Evolutionary conservation across 208 protist species (phyloP).

Genomic region (Leishmania martiniquensis): DNA sequence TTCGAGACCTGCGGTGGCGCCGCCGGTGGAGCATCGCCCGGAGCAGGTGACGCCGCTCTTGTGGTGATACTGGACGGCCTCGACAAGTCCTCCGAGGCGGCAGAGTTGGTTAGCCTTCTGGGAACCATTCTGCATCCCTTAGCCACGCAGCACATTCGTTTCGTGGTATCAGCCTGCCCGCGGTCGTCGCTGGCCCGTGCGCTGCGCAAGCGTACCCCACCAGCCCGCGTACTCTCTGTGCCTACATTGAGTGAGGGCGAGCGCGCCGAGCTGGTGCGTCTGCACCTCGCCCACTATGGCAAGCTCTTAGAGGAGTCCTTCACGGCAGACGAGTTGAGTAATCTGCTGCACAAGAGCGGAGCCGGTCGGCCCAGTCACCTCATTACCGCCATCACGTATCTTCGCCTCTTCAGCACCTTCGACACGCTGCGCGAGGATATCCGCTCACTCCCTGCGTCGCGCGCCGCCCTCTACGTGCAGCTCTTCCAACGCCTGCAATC

Average conservation of each 20-base stretch:
- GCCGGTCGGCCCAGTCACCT: slow-evolving; percentile 71
- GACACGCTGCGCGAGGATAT: slow-evolving; percentile 81
- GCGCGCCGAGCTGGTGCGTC: slow-evolving; percentile 70
- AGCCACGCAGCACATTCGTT: slow-evolving; percentile 53
- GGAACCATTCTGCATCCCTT: slow-evolving; percentile 45
- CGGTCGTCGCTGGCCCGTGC: slow-evolving; percentile 38
- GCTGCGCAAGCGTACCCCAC: slow-evolving; percentile 51
- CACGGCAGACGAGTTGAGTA: slow-evolving; percentile 64
- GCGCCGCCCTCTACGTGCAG: slow-evolving; percentile 50
- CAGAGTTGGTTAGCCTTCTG: slow-evolving; percentile 55
- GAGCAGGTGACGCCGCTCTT: slow-evolving; percentile 12
- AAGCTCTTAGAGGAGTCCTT: slow-evolving; percentile 83
- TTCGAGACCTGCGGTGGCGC: slow-evolving; percentile 6
- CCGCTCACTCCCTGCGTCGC: slow-evolving; percentile 55
- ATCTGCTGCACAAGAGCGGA: slow-evolving; percentile 74
- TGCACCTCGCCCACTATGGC: slow-evolving; percentile 73
- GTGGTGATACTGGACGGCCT: slow-evolving; percentile 73
- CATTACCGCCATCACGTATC: slow-evolving; percentile 66
- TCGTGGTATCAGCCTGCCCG: slow-evolving; percentile 50
- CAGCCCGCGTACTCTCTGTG: slow-evolving; percentile 34
- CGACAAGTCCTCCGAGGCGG: slow-evolving; percentile 57
- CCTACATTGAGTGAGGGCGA: slow-evolving; percentile 58
- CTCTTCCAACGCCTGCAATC: slow-evolving; percentile 61
- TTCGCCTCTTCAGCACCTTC: slow-evolving; percentile 85
- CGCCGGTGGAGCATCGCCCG: neutral